Evolutionary conservation across 2,329 filamentous ascomycete species (phyloP), one percentile per base, ranked within the genome.

Genomic region (Pseudogymnoascus sp.): DNA sequence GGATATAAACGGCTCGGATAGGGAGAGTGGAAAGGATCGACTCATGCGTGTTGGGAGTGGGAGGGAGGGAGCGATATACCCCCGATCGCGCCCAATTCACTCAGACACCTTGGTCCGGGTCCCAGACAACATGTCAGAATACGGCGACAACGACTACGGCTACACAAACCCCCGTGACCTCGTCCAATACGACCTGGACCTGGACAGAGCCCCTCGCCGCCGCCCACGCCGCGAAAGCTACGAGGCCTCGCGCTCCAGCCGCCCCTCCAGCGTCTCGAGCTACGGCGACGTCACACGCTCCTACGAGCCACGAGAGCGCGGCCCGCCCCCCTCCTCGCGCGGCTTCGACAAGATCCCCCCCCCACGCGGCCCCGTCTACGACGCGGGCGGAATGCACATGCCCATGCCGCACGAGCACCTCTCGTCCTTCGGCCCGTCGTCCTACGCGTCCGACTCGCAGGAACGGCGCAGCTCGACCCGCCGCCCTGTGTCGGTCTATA

Each of bases 341-440:
- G 88, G 87, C 0, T 85, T 91, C 67, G 88, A 91, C 69, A 89
- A 85, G 74, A 83, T 90, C 67, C 83, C 83, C 67, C 83, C 83
- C 68, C 78, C 82, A 10, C 44, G 44, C 23, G 44, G 44, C 15
- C 44, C 44, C 23, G 23, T 50, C 23, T 50, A 50, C 44, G 44
- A 50, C 15, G 44, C 23, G 2, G 44, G 44, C 0, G 44, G 44
- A 1, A 28, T 50, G 44, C 23, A 50, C 44, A 50, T 50, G 44
- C 44, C 44, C 2, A 50, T 50, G 44, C 44, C 44, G 1, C 44
- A 50, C 44, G 44, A 50, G 44, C 44, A 50, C 13, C 23, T 50
- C 13, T 50, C 44, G 1, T 28, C 44, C 44, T 50, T 50, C 8
- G 23, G 44, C 7, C 23, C 44, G 7, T 65, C 44, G 7, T 65